phyloP scores from a whole-genome alignment of 768 basidiomycete species.

The Lactifluus piperatus region DNA sequence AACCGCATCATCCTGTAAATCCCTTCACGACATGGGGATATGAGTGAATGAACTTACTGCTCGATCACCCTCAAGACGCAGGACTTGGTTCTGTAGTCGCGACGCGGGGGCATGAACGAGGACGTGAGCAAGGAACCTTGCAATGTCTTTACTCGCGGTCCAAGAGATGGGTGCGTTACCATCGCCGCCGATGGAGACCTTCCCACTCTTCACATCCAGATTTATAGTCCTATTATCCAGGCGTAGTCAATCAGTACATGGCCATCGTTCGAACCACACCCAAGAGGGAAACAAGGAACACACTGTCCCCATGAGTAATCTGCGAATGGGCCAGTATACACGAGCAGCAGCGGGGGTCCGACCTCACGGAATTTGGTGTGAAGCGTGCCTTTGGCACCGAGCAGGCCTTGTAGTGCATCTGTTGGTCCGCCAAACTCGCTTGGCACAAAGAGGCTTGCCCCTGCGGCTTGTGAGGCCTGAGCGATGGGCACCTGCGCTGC shows the following conservation, averaged over 20 bases:
- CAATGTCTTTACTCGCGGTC: constrained; percentile 20
- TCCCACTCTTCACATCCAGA: constrained; percentile 12
- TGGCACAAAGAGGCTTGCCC: constrained; percentile 17
- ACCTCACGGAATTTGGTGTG: constrained; percentile 15
- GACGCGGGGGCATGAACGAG: constrained; percentile 16
- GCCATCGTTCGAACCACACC: not conserved
- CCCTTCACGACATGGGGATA: not conserved
- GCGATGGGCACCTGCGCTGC: constrained; percentile 18
- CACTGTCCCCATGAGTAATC: constrained; percentile 13
- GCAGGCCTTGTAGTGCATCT: not conserved
- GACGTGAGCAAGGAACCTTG: constrained; percentile 19
- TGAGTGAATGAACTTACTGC: constrained; percentile 2
- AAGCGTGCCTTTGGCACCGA: constrained; percentile 4
- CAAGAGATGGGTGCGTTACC: constrained; percentile 18
- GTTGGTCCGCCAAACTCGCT: constrained; percentile 26
- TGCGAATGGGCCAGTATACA: constrained; percentile 18
- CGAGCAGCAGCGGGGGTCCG: constrained; percentile 16
- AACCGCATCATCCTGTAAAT: not conserved
- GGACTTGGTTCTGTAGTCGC: constrained; percentile 8
- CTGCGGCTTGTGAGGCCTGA: constrained; percentile 18
- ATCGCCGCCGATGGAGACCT: constrained; percentile 14
- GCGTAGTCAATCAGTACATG: not conserved
- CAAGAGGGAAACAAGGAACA: not conserved
- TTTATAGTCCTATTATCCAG: not conserved
- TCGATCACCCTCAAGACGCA: constrained; percentile 19